A percentile compares a stretch with the other conserved stretches of the same genome.
phyloP scores from a whole-genome alignment of 2,329 filamentous ascomycete genomes.

The Aspergillus puulaauensis region DNA sequence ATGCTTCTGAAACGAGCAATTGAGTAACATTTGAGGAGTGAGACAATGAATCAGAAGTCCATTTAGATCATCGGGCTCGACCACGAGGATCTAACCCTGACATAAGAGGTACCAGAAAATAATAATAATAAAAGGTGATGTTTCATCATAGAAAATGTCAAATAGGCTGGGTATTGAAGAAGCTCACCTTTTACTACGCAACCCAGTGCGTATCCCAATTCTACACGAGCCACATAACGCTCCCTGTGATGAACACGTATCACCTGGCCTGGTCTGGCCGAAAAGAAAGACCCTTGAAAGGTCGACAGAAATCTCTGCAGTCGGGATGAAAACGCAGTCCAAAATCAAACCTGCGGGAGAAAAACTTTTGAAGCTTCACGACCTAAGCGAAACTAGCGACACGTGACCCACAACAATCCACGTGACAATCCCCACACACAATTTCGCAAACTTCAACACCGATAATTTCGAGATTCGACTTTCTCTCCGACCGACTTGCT shows the following conservation, averaged over 20 bases:
- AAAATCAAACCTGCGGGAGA: constrained; percentile 9
- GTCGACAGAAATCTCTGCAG: not conserved
- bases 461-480: constrained; percentile 4
- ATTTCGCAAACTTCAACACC: constrained; percentile 4
- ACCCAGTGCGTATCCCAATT: not conserved
- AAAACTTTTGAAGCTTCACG: constrained; percentile 1
- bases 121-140: constrained; percentile 50
- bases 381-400: constrained; percentile 21
- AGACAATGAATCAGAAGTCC: constrained; percentile 71
- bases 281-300: not conserved
- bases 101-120: constrained; percentile 99
- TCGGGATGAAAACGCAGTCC: constrained; percentile 5
- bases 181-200: constrained; percentile 25
- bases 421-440: constrained; percentile 16
- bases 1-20: constrained; percentile 7
- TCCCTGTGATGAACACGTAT: not conserved
- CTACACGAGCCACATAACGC: constrained; percentile 5
- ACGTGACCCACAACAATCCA: constrained; percentile 33
- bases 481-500: constrained; percentile 10
- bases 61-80: constrained; percentile 72
- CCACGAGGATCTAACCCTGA: constrained; percentile 58
- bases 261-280: not conserved
- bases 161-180: constrained; percentile 16
- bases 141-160: constrained; percentile 66
- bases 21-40: not conserved